Percentiles rank a stretch among this genome's conserved stretches.
Evolutionary conservation across 768 basidiomycete genomes (phyloP).

Genomic region (Tricholoma terreum): DNA sequence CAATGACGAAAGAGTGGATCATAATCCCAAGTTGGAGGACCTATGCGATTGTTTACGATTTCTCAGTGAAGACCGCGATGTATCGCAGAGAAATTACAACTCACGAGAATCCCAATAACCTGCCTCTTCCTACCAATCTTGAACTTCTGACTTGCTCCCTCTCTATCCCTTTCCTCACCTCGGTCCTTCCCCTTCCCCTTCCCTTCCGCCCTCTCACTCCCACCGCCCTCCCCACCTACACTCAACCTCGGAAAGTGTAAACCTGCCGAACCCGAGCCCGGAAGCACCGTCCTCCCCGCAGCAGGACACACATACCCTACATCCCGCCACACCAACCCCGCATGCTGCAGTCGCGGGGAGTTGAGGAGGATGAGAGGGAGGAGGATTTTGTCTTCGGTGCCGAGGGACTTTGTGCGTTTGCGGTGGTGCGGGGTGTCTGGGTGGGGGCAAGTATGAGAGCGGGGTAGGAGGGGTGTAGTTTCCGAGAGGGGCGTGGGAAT

Average conservation of each 20-base stretch:
- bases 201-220: not conserved
- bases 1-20: conserved; percentile 81
- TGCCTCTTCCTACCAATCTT: conserved; percentile 56
- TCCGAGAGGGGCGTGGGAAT: conserved; percentile 1
- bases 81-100: not conserved
- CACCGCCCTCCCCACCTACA: not conserved
- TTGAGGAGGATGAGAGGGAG: conserved; percentile 17
- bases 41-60: conserved; percentile 30
- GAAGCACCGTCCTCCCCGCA: not conserved
- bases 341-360: conserved; percentile 15
- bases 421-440: conserved; percentile 1
- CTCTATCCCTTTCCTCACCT: conserved; percentile 10
- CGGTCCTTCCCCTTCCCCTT: not conserved
- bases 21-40: conserved; percentile 83
- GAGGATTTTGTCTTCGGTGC: conserved; percentile 10
- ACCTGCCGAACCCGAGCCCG: not conserved
- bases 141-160: conserved; percentile 20
- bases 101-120: conserved; percentile 70
- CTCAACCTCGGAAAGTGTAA: not conserved
- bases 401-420: conserved; percentile 14
- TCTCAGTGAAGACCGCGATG: not conserved
- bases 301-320: conserved; percentile 16
- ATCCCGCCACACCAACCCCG: conserved; percentile 14
- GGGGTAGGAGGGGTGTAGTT: conserved; percentile 3
- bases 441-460: not conserved